Base-by-base conservation (phyloP, 768 basidiomycete species). In the Agaricus subrufescens region DNA sequence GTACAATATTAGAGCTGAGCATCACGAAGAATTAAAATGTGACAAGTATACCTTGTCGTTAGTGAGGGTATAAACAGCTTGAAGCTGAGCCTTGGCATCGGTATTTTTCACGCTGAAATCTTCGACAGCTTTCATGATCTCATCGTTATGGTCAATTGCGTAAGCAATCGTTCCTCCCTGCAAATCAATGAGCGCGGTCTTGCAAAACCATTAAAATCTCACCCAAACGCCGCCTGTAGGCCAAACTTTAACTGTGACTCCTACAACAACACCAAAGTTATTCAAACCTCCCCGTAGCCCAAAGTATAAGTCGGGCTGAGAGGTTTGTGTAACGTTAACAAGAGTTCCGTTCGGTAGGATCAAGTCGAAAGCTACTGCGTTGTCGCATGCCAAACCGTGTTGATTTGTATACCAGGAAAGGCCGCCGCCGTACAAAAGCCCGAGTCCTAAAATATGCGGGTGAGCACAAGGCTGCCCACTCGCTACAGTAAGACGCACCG, bases 181-280 rank as follows among this genome's bases (percentile, higher is more conserved):
- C 11, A 58, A 2, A 31, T 34, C 7, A 15, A 39, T 40, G 8
- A 12, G 30, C 10, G 8, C 11, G 6, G 9, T 27, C 6, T 42
- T 37, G 14, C 29, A 47, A 15, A 39, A 23, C 30, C 27, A 19
- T 38, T 1, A 11, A 52, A 34, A 34, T 7, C 75, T 29, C 67
- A 86, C 85, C 84, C 84, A 87, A 55, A 87, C 79, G 66, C 77
- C 65, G 0, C 69, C 68, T 67, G 86, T 83, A 5, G 84, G 78
- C 61, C 74, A 75, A 0, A 81, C 73, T 58, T 76, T 77, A 23
- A 87, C 52, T 0, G 77, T 81, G 61, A 87, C 81, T 42, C 67
- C 73, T 0, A 84, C 86, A 3, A 86, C 81, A 37, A 86, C 79
- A 0, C 85, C 86, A 56, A 84, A 86, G 58, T 87, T 87, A 59